These are phyloP conservation scores for Coffea eugenioides DNA, from an alignment of 257 asterid genomes.

Conservation along the genomic window DNA sequence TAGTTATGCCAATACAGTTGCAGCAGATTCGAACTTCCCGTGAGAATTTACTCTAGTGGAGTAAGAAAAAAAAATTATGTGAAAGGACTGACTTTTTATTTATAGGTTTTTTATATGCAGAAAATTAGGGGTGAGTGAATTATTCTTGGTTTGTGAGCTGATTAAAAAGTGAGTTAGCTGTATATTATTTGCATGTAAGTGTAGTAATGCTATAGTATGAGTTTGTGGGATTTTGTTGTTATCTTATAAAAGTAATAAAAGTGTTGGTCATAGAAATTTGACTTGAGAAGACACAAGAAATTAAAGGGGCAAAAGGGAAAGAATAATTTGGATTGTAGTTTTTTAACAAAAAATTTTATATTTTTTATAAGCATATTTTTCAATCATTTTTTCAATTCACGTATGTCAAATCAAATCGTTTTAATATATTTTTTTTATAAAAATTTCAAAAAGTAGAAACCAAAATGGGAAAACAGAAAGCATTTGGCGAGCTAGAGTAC, in stretches of 20 bases:
- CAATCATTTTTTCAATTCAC: too few species aligned
- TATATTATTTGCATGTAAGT: neutral
- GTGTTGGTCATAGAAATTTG: neutral
- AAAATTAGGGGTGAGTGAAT: neutral
- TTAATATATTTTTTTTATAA: too few species aligned
- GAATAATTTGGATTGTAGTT: neutral
- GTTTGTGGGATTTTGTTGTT: neutral
- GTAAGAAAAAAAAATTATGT: too few species aligned
- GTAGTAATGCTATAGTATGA: neutral
- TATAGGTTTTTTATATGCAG: neutral
- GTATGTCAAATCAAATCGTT: too few species aligned
- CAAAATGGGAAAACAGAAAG: too few species aligned
- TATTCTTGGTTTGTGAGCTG: neutral
- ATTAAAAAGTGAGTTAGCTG: neutral
- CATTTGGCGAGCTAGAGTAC: too few species aligned
- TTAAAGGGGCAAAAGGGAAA: neutral
- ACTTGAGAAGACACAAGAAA: neutral
- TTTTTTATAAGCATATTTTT: too few species aligned
- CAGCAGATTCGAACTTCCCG: neutral
- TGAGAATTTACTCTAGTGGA: neutral
- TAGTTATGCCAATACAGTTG: conserved; percentile 44
- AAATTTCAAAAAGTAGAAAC: too few species aligned
- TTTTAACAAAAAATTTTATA: too few species aligned
- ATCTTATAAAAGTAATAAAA: neutral
- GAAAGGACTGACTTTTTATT: neutral